Percentiles rank a stretch among this genome's conserved stretches.
Evolutionary conservation across 2,329 filamentous ascomycete genomes (phyloP).

Genomic region (Xylariaceae sp.): DNA sequence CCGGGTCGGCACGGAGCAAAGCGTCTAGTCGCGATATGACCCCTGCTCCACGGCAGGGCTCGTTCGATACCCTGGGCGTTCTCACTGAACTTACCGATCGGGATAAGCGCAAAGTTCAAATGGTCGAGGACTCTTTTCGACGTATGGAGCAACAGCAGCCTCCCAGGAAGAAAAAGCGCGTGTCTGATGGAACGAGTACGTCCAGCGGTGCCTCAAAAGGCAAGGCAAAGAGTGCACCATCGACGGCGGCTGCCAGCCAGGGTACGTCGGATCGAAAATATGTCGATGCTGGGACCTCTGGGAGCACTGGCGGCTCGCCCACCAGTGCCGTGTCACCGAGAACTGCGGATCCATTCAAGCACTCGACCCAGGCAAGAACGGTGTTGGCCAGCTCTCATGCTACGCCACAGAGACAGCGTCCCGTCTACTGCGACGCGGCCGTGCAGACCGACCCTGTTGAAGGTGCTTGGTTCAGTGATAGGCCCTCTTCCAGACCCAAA

Average conservation of each 20-base stretch:
- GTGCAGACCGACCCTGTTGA: conserved; percentile 52
- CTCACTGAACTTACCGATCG: conserved; percentile 60
- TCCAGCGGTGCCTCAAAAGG: conserved; percentile 30
- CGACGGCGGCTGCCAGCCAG: conserved; percentile 21
- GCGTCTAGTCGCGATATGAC: conserved; percentile 62
- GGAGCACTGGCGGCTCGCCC: conserved; percentile 50
- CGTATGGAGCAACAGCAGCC: conserved; percentile 56
- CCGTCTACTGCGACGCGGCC: conserved; percentile 44
- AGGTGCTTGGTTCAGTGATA: conserved; percentile 47
- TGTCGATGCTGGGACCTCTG: conserved; percentile 48
- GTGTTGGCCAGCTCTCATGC: conserved; percentile 32
- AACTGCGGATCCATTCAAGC: conserved; percentile 25
- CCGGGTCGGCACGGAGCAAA: conserved; percentile 55
- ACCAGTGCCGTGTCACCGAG: conserved; percentile 37
- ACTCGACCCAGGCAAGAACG: conserved; percentile 28
- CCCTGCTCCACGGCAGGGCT: conserved; percentile 52
- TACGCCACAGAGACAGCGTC: conserved; percentile 34
- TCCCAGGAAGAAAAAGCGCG: conserved; percentile 56
- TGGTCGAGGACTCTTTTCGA: conserved; percentile 59
- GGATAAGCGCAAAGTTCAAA: conserved; percentile 62
- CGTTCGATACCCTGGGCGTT: conserved; percentile 54
- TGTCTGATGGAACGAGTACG: conserved; percentile 46
- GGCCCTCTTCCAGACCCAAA: conserved; percentile 34
- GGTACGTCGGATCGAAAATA: conserved; percentile 39
- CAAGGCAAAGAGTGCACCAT: conserved; percentile 30